Conservation (phyloP, 2,329 filamentous ascomycete genomes). For the Passalora sequoiae region DNA sequence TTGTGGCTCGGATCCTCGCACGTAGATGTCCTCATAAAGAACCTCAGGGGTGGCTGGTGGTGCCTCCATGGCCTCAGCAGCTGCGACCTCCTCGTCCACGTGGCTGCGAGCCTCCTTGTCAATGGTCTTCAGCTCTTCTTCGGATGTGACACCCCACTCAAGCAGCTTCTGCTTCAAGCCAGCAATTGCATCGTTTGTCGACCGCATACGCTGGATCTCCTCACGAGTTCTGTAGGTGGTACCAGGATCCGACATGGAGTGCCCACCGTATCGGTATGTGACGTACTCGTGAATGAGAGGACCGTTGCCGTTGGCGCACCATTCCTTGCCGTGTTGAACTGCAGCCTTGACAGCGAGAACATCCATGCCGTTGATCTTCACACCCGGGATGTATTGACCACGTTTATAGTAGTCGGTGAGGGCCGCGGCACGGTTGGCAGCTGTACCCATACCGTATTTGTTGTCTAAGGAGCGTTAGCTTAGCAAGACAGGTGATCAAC, state of each 20-base stretch:
- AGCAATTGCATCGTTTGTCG: slow-evolving; percentile 95
- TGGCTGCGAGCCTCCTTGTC: slow-evolving; percentile 86
- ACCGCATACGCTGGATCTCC: slow-evolving; percentile 99
- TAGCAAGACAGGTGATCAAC: background rate
- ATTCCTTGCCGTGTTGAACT: slow-evolving; percentile 88
- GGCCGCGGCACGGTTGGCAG: slow-evolving; percentile 86
- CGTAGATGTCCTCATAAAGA: slow-evolving; percentile 95
- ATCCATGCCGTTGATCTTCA: slow-evolving; percentile 99
- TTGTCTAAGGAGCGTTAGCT: slow-evolving; percentile 63
- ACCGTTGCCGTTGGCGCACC: slow-evolving; percentile 74
- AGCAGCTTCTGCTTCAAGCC: slow-evolving; percentile 97
- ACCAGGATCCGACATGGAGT: slow-evolving; percentile 99
- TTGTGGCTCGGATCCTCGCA: slow-evolving; percentile 76
- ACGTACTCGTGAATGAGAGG: slow-evolving; percentile 97
- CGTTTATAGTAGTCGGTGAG: slow-evolving; percentile 99
- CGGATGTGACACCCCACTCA: slow-evolving; percentile 84
- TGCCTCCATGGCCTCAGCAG: slow-evolving; percentile 78
- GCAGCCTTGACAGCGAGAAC: slow-evolving; percentile 96
- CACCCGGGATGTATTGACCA: slow-evolving; percentile 97
- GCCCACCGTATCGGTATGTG: slow-evolving; percentile 97
- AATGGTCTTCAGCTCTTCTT: slow-evolving; percentile 92
- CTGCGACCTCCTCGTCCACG: slow-evolving; percentile 85
- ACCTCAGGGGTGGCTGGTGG: slow-evolving; percentile 77
- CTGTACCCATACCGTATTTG: slow-evolving; percentile 99
- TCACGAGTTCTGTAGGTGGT: slow-evolving; percentile 98